Evolutionary conservation across 1,284 basidiomycete species (phyloP).

Genomic region (Cutaneotrichosporon cyanovorans): DNA sequence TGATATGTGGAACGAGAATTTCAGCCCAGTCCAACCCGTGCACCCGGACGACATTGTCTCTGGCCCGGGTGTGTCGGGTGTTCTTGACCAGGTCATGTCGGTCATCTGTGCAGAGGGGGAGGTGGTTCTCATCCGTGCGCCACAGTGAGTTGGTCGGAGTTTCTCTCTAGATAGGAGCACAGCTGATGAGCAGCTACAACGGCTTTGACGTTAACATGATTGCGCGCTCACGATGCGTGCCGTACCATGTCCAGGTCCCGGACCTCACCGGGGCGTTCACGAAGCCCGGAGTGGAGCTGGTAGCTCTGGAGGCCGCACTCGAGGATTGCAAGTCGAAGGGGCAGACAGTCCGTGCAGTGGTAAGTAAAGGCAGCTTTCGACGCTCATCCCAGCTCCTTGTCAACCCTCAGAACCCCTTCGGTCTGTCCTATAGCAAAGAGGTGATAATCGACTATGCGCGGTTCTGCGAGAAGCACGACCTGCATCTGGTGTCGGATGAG

Average conservation of each 20-base stretch:
- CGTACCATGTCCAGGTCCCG: constrained; percentile 9
- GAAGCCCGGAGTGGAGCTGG: constrained; percentile 1
- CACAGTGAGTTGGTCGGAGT: constrained; percentile 25
- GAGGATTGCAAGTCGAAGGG: constrained; percentile 22
- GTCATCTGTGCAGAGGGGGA: constrained; percentile 33
- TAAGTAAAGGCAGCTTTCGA: constrained; percentile 11
- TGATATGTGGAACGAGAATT: constrained; percentile 19
- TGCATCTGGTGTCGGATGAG: constrained; percentile 47
- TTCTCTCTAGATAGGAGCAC: background rate
- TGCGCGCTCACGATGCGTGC: constrained; percentile 1
- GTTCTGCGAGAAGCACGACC: constrained; percentile 46
- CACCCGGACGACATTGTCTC: constrained; percentile 24
- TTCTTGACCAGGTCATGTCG: constrained; percentile 34
- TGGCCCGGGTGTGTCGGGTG: constrained; percentile 26
- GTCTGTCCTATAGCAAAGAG: constrained; percentile 37
- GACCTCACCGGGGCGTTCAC: constrained; percentile 1
- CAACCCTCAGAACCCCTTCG: constrained; percentile 48
- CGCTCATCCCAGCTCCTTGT: constrained; percentile 34
- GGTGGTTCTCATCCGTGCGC: constrained; percentile 29
- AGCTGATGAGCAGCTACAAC: constrained; percentile 22
- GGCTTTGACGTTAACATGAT: constrained; percentile 29
- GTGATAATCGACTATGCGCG: constrained; percentile 44
- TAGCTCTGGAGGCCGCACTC: constrained; percentile 18
- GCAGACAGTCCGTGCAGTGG: constrained; percentile 29
- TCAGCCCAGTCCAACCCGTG: constrained; percentile 21